Percentiles rank a stretch among this genome's conserved stretches.
These are phyloP conservation scores for Colletotrichum siamense DNA, from an alignment of 2,329 filamentous ascomycete genomes.

Conservation along the genomic window DNA sequence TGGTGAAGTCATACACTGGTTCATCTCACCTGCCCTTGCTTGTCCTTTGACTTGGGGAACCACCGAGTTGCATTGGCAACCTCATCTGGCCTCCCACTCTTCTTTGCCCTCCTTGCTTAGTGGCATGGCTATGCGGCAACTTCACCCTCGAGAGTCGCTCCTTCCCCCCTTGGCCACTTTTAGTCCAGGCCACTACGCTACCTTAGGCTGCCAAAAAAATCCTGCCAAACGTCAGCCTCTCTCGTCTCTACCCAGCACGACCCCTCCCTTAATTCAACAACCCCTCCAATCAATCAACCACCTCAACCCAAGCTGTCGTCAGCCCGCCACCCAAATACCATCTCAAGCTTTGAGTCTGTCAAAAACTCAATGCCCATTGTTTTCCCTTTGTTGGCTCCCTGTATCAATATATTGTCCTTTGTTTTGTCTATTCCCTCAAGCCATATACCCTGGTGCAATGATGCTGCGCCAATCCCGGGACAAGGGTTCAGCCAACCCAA, in stretches of 20 bases:
- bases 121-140: neutral
- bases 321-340: neutral
- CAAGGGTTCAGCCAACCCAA: neutral
- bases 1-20: conserved; percentile 18
- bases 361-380: neutral
- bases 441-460: neutral
- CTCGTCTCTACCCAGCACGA: neutral
- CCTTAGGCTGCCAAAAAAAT: neutral
- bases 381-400: neutral
- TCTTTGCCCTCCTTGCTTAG: neutral
- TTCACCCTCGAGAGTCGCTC: neutral
- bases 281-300: neutral
- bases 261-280: conserved; percentile 8
- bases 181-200: neutral
- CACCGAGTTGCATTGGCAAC: neutral
- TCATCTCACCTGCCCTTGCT: neutral
- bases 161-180: neutral
- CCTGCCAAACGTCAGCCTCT: neutral
- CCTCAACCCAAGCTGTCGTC: neutral
- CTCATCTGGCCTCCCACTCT: neutral
- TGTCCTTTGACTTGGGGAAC: neutral
- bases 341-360: neutral
- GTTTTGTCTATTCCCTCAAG: neutral
- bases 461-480: neutral
- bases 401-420: neutral